A percentile compares a stretch with the other conserved stretches of the same genome.
These are phyloP conservation scores for Penicillium lividum DNA, from an alignment of 495 filamentous ascomycete genomes.

Conservation along the genomic window DNA sequence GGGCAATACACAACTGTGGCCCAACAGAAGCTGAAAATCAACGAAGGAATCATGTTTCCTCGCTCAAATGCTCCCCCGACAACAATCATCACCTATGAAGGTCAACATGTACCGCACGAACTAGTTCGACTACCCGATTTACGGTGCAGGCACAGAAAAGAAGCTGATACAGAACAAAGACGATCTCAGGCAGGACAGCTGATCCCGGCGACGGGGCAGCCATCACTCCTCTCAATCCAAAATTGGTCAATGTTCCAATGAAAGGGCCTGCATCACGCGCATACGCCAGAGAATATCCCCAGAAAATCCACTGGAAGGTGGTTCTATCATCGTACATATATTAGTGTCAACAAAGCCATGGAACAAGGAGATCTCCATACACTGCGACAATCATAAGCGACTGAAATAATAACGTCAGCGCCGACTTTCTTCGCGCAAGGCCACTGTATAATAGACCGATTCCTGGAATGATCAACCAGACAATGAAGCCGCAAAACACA, in stretches of 20 bases:
- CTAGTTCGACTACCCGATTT: slow-evolving; percentile 6
- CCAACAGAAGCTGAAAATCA: slow-evolving; percentile 61
- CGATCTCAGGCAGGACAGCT: slow-evolving; percentile 53
- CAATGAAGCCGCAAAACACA: slow-evolving; percentile 51
- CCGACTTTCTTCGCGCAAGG: slow-evolving; percentile 58
- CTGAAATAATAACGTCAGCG: slow-evolving; percentile 57
- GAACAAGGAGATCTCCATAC: not conserved
- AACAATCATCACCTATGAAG: slow-evolving; percentile 46
- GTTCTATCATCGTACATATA: slow-evolving; percentile 17
- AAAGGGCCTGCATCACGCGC: slow-evolving; percentile 50
- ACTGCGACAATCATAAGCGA: slow-evolving; percentile 41
- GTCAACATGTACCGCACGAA: not conserved
- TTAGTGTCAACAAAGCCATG: not conserved
- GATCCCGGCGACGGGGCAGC: slow-evolving; percentile 52
- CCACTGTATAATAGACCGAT: slow-evolving; percentile 61
- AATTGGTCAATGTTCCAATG: slow-evolving; percentile 55
- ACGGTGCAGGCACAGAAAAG: slow-evolving; percentile 60
- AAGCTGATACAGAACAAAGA: slow-evolving; percentile 59
- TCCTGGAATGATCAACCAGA: slow-evolving; percentile 62
- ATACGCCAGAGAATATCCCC: slow-evolving; percentile 58
- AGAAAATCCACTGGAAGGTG: slow-evolving; percentile 60
- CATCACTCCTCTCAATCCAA: slow-evolving; percentile 54
- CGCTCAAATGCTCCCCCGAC: slow-evolving; percentile 57
- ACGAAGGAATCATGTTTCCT: slow-evolving; percentile 54
- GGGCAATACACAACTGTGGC: slow-evolving; percentile 62